Evolutionary conservation across 2,329 filamentous ascomycete genomes (phyloP).

Genomic region (Fusarium nelsonii): DNA sequence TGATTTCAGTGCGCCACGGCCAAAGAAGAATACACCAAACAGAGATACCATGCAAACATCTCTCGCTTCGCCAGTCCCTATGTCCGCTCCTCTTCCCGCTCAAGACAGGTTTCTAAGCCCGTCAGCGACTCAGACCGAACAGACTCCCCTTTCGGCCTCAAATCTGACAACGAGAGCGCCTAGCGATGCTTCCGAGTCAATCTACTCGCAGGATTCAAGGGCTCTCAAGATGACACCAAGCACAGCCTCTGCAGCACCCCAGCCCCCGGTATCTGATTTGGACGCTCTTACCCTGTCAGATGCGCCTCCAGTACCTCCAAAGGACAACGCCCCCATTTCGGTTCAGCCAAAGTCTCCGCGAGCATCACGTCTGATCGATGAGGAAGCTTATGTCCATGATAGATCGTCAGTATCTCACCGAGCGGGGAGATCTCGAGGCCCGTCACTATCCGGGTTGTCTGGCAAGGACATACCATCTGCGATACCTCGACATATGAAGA

Average conservation of each 20-base stretch:
- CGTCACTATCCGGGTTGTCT: conserved; percentile 65
- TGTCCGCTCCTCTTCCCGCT: conserved; percentile 29
- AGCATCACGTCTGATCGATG: conserved; percentile 42
- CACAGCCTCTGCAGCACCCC: conserved; percentile 43
- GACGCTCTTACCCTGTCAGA: conserved; percentile 21
- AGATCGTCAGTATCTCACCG: conserved; percentile 44
- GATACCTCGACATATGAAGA: conserved; percentile 76
- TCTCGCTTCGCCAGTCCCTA: conserved; percentile 27
- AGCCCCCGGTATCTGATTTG: conserved; percentile 16
- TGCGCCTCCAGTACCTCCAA: conserved; percentile 57
- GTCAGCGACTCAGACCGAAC: conserved; percentile 9
- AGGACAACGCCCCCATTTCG: conserved; percentile 49
- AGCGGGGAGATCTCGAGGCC: conserved; percentile 62
- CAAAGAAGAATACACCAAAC: conserved; percentile 51
- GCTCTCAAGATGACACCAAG: conserved; percentile 47
- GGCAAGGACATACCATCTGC: conserved; percentile 61
- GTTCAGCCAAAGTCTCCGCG: conserved; percentile 44
- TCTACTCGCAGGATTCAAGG: conserved; percentile 47
- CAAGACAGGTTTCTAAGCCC: conserved; percentile 33
- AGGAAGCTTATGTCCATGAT: conserved; percentile 35
- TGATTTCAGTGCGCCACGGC: conserved; percentile 73
- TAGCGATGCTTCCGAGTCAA: conserved; percentile 52
- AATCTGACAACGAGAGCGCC: conserved; percentile 45
- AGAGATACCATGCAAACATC: conserved; percentile 32
- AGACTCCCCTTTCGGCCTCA: conserved; percentile 20